Evolutionary conservation across 768 basidiomycete species (phyloP).

Genomic region (Mycena leptocephala): DNA sequence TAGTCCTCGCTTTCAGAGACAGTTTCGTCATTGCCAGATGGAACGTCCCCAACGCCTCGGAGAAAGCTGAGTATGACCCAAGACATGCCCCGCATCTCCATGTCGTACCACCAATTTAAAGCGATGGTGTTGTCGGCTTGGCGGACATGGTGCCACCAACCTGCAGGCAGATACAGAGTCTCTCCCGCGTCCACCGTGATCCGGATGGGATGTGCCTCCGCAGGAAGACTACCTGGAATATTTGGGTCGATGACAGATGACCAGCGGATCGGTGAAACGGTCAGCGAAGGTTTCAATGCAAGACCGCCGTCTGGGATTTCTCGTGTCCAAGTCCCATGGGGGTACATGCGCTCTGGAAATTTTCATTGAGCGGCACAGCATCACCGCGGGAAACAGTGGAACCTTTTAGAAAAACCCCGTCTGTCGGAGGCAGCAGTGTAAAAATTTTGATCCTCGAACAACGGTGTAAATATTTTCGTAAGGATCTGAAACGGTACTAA

Average conservation of each 20-base stretch:
- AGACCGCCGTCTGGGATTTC: slow-evolving; percentile 50
- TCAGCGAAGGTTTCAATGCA: slow-evolving; percentile 50
- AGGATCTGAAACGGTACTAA: slow-evolving; percentile 67
- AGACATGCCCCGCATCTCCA: slow-evolving; percentile 78
- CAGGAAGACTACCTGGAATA: slow-evolving; percentile 60
- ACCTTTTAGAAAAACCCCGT: slow-evolving; percentile 90
- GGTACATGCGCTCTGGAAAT: slow-evolving; percentile 70
- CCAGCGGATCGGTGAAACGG: slow-evolving; percentile 78
- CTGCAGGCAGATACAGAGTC: slow-evolving; percentile 90
- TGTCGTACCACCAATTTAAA: slow-evolving; percentile 93
- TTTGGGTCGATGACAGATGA: slow-evolving; percentile 80
- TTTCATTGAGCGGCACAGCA: neutral
- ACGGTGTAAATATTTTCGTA: slow-evolving; percentile 97
- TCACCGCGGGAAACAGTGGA: slow-evolving; percentile 26
- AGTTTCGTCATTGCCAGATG: slow-evolving; percentile 52
- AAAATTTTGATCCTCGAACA: slow-evolving; percentile 88
- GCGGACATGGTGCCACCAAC: slow-evolving; percentile 95
- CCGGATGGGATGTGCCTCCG: slow-evolving; percentile 74
- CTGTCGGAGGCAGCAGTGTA: slow-evolving; percentile 90
- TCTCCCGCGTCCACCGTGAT: slow-evolving; percentile 82
- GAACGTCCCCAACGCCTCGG: slow-evolving; percentile 59
- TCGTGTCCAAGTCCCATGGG: slow-evolving; percentile 78
- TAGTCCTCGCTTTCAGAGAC: neutral
- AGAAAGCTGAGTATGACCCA: slow-evolving; percentile 82
- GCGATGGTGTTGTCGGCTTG: slow-evolving; percentile 81